A percentile compares a stretch with the other conserved stretches of the same genome.
Conservation (phyloP, 1,284 basidiomycete species). For the Coniferiporia weirii region DNA sequence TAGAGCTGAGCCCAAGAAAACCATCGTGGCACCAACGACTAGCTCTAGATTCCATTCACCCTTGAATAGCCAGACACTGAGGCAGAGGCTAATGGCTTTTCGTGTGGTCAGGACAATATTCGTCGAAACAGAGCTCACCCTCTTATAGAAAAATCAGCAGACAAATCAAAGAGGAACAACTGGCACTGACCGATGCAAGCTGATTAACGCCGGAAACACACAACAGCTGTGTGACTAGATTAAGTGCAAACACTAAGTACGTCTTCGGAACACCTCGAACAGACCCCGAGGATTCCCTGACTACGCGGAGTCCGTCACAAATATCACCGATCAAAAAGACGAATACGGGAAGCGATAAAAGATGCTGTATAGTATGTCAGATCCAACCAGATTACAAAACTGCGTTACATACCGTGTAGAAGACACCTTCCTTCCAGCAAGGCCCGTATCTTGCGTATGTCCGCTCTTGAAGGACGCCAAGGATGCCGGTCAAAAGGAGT, state of each 20-base stretch:
- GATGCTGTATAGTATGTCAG: slow-evolving; percentile 38
- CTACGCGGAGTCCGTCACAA: slow-evolving; percentile 49
- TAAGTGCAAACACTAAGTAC: slow-evolving; percentile 55
- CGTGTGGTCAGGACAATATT: slow-evolving; percentile 66
- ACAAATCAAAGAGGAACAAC: neutral
- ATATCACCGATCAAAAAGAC: slow-evolving; percentile 56
- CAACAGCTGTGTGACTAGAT: slow-evolving; percentile 77
- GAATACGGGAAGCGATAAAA: slow-evolving; percentile 74
- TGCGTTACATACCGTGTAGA: slow-evolving; percentile 58
- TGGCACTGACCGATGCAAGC: slow-evolving; percentile 64
- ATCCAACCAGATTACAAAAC: no score
- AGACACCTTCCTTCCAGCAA: slow-evolving; percentile 83
- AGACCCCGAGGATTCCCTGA: slow-evolving; percentile 16
- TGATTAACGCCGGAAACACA: slow-evolving; percentile 87
- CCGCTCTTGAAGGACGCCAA: slow-evolving; percentile 78
- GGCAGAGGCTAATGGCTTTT: slow-evolving; percentile 65
- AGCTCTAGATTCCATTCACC: slow-evolving; percentile 60
- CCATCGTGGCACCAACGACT: slow-evolving; percentile 57
- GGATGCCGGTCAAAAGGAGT: slow-evolving; percentile 65
- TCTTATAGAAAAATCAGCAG: slow-evolving; percentile 33
- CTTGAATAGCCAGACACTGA: slow-evolving; percentile 74
- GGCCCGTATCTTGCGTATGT: slow-evolving; percentile 72
- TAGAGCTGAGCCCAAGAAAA: slow-evolving; percentile 59
- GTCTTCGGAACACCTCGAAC: slow-evolving; percentile 28
- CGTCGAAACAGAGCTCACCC: slow-evolving; percentile 67